phyloP scores from a whole-genome alignment of 140 eudicot genomes.

The Stevia rebaudiana region DNA sequence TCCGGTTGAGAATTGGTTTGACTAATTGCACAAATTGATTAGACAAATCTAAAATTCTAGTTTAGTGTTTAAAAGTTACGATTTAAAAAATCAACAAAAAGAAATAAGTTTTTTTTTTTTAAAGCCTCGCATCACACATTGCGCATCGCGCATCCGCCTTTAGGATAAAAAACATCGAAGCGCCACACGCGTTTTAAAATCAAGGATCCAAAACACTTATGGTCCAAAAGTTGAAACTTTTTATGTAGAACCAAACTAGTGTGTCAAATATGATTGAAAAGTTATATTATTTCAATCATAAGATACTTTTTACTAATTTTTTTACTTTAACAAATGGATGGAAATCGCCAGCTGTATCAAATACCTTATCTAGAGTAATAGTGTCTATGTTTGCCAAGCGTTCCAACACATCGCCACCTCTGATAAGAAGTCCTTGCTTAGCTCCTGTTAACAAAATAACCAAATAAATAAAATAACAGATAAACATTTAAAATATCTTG shows the following conservation, averaged over 20 bases:
- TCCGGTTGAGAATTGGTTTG: too few species aligned
- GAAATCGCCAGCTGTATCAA: not conserved
- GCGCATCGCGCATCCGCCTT: too few species aligned
- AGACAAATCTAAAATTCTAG: too few species aligned
- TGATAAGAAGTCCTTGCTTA: conserved; percentile 82
- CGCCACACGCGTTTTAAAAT: too few species aligned
- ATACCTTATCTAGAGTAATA: conserved; percentile 78
- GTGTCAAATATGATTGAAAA: not conserved
- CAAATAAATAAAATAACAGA: not conserved
- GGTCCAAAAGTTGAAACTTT: not conserved
- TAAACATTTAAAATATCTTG: not conserved
- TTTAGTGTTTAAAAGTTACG: too few species aligned
- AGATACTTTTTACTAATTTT: not conserved
- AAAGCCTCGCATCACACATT: too few species aligned
- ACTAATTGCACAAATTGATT: too few species aligned
- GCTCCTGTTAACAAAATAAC: conserved; percentile 52
- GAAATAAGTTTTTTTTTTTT: too few species aligned
- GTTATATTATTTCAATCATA: too few species aligned
- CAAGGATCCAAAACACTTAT: not conserved
- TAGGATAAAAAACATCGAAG: too few species aligned
- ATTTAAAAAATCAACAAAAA: too few species aligned
- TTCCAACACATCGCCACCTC: conserved; percentile 97
- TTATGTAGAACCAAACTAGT: not conserved
- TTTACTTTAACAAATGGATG: not conserved
- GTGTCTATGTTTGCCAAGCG: conserved; percentile 74